A percentile compares a stretch with the other conserved stretches of the same genome.
Evolutionary conservation across 345 rosid species (phyloP).

Genomic region (Theobroma cacao): DNA sequence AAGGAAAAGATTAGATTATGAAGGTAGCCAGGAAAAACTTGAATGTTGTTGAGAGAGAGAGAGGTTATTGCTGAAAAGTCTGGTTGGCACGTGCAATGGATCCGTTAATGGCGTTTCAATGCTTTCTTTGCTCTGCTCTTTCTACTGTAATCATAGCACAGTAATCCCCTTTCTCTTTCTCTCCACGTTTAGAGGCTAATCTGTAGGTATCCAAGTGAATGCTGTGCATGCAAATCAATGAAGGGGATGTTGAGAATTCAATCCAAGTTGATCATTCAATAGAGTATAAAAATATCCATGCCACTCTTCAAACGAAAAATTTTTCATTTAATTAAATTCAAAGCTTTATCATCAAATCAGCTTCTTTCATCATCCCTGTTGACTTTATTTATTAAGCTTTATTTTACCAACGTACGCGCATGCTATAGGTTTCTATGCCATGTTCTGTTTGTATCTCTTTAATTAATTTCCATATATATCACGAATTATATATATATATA

Average conservation of each 20-base stretch:
- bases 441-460: neutral
- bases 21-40: neutral
- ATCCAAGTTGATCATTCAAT: slow-evolving; percentile 13
- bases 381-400: neutral
- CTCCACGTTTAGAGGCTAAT: slow-evolving; percentile 25
- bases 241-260: slow-evolving; percentile 27
- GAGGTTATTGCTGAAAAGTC: slow-evolving; percentile 14
- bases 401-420: neutral
- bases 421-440: neutral
- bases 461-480: no score
- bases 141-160: neutral
- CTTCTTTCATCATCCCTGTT: neutral
- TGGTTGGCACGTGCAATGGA: slow-evolving; percentile 29
- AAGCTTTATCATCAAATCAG: neutral
- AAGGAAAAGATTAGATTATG: neutral
- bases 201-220: slow-evolving; percentile 23
- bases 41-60: neutral
- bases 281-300: neutral
- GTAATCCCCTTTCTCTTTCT: neutral
- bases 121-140: neutral
- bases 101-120: slow-evolving; percentile 30
- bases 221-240: slow-evolving; percentile 28
- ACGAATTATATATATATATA: no score
- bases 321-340: neutral
- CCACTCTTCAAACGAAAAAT: neutral